Percentiles rank a stretch among this genome's conserved stretches.
Conservation (phyloP, 2,329 filamentous ascomycete species). For the Aspergillus fumigatus region DNA sequence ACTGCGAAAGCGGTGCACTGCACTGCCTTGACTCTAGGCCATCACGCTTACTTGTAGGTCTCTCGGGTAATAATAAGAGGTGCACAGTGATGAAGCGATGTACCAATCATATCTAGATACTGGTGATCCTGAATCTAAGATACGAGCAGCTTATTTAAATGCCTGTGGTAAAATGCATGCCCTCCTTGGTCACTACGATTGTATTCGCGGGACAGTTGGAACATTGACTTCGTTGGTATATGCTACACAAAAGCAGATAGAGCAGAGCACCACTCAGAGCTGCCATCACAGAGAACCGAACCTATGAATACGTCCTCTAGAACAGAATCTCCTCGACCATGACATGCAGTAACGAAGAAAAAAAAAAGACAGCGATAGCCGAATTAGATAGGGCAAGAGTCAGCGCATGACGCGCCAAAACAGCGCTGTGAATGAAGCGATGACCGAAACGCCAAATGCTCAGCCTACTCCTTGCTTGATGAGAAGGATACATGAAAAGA, state of each 20-base stretch:
- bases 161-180: too few species aligned
- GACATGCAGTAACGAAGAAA: background rate
- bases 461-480: slow-evolving; percentile 24
- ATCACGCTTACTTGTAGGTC: background rate
- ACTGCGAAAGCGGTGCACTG: background rate
- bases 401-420: background rate
- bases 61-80: too few species aligned
- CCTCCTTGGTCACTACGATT: background rate
- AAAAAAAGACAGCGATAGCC: background rate
- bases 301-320: background rate
- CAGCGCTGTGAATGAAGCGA: slow-evolving; percentile 1
- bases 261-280: background rate
- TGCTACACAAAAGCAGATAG: background rate
- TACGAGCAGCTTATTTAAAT: background rate
- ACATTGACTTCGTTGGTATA: background rate
- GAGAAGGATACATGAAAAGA: slow-evolving; percentile 9
- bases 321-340: background rate
- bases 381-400: background rate
- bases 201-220: background rate
- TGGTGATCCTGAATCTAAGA: background rate
- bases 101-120: background rate
- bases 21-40: background rate
- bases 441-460: slow-evolving; percentile 13
- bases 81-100: background rate
- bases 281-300: background rate